A percentile compares a stretch with the other conserved stretches of the same genome.
Evolutionary conservation across 2,329 filamentous ascomycete species (phyloP).

Genomic region (Helicocarpus griseus): DNA sequence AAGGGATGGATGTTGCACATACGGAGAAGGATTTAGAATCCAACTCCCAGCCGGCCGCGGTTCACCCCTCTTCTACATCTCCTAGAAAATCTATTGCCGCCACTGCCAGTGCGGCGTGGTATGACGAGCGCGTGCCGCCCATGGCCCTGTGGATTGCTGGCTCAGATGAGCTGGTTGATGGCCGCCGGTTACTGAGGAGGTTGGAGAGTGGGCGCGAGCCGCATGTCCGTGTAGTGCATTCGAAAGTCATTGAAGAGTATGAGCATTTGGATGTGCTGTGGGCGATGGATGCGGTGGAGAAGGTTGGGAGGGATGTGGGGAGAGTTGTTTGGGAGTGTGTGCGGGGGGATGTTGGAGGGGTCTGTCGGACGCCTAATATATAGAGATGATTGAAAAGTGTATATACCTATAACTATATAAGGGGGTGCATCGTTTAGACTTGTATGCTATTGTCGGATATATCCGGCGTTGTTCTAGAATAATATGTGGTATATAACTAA

Average conservation of each 20-base stretch:
- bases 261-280: constrained; percentile 93
- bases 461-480: too few relatives aligned
- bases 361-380: constrained; percentile 55
- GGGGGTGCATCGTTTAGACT: too few relatives aligned
- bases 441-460: too few relatives aligned
- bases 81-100: background rate
- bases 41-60: too few relatives aligned
- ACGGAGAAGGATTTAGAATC: too few relatives aligned
- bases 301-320: constrained; percentile 70
- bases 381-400: constrained; percentile 22
- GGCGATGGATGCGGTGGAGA: constrained; percentile 78
- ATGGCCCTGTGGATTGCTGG: constrained; percentile 85
- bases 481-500: too few relatives aligned
- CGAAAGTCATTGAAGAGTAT: constrained; percentile 74
- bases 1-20: constrained; percentile 1
- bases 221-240: constrained; percentile 68
- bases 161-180: constrained; percentile 75
- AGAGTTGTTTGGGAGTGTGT: constrained; percentile 77
- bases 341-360: constrained; percentile 43
- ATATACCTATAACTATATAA: background rate
- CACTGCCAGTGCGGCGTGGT: constrained; percentile 56
- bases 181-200: constrained; percentile 59
- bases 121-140: constrained; percentile 65
- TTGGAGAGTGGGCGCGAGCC: constrained; percentile 73
- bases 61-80: background rate